Conservation (phyloP, 208 protist species). For the Kentomonas sorsogonicus region DNA sequence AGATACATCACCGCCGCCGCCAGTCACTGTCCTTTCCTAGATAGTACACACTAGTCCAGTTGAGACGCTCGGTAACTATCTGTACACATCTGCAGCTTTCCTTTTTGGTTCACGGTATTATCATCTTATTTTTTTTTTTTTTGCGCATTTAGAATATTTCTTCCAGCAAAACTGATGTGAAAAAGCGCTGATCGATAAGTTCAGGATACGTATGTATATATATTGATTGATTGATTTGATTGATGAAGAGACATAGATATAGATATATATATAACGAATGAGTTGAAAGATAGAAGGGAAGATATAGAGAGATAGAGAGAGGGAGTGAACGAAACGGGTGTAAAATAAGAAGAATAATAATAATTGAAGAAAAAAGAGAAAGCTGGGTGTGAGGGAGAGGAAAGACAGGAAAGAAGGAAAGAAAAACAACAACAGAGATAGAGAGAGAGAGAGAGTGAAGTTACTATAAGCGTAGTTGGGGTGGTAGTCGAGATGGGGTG, state of each 20-base stretch:
- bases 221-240: not conserved
- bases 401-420: not conserved
- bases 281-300: not conserved
- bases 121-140: constrained; percentile 6
- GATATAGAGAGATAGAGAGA: not conserved
- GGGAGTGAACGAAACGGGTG: not conserved
- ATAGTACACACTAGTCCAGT: too few species aligned
- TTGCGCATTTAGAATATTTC: too few species aligned
- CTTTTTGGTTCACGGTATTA: not conserved
- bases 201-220: too few species aligned
- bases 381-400: not conserved
- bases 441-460: too few species aligned
- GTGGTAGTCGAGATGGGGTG: too few species aligned
- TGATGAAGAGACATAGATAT: not conserved
- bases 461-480: too few species aligned
- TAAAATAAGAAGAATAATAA: not conserved
- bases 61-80: too few species aligned
- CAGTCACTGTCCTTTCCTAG: too few species aligned
- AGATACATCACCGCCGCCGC: too few species aligned
- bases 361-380: not conserved
- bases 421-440: not conserved
- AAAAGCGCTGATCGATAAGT: too few species aligned
- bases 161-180: too few species aligned
- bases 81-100: too few species aligned
- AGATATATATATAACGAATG: not conserved